Conservation (phyloP, 192 early-diverging fungal species). For the Coemansia sp. region DNA sequence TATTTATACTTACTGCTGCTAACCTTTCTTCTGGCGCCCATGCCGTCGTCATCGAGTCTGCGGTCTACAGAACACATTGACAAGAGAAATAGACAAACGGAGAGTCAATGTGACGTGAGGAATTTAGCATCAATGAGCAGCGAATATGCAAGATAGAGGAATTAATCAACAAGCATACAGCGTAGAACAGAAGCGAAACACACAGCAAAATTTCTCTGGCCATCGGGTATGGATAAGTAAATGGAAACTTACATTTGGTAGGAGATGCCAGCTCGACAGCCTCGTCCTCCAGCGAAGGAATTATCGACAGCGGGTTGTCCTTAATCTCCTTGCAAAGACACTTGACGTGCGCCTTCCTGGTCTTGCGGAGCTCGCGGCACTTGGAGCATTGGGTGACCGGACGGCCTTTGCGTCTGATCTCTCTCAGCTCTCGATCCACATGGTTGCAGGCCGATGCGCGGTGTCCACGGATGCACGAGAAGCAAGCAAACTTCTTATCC, state of each 20-base stretch:
- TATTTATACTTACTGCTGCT: conserved; percentile 22
- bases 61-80: neutral
- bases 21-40: neutral
- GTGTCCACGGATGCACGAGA: conserved; percentile 54
- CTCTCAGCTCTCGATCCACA: conserved; percentile 59
- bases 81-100: neutral
- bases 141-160: neutral
- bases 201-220: neutral
- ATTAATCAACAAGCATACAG: neutral
- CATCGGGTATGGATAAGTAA: neutral
- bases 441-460: conserved; percentile 52
- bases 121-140: neutral
- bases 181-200: neutral
- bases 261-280: neutral
- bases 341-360: conserved; percentile 67
- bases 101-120: neutral
- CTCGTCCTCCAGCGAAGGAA: neutral
- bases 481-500: conserved; percentile 50
- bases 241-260: conserved; percentile 11
- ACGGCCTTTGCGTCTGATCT: conserved; percentile 68
- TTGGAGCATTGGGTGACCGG: conserved; percentile 70
- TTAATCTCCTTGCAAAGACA: conserved; percentile 62
- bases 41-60: neutral
- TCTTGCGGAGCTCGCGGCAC: conserved; percentile 69
- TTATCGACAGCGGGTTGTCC: neutral